Evolutionary conservation across 345 rosid genomes (phyloP), one percentile per base, ranked within the genome.

Genomic region (Gossypium anomalum): DNA sequence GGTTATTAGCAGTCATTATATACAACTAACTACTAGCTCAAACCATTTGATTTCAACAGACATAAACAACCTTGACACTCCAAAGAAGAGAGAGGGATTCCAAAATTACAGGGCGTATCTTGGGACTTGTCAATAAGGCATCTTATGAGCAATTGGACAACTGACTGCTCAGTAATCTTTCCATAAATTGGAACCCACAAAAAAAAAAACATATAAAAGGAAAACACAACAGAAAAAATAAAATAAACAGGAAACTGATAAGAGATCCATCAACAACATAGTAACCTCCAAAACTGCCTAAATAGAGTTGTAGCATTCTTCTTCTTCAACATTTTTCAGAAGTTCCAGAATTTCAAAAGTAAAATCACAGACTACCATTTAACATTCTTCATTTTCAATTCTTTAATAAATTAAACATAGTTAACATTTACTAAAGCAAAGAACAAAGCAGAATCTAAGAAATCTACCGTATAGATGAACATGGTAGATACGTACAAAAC

Each of bases 41-140:
- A 59, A 57, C 75, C 17, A 15, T 51, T 49, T 63, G 67, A 61
- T 43, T 58, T 83, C 77, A 72, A 77, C 34, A 71, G 64, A 49
- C 43, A 76, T 23, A 61, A 17, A 29, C 57, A 17, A 34, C 22
- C 71, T 57, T 52, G 19, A 71, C 11, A 19, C 63, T n/a, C 23
- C n/a, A 34, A n/a, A 34, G 19, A 14, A 10, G 29, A 67, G 71
- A 53, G 17, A 53, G 0, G 41, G 41, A 34, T 23, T 38, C 62
- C 27, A 53, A 55, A 71, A n/a, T 11, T 55, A 47, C 29, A 55
- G 48, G 20, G 58, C 74, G 2, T 70, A 11, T 52, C 16, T 34
- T 1, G 13, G 4, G 48, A 55, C 47, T 11, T 53, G 62, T 38
- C 62, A 34, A 38, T 71, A n/a, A 38, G 34, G 34, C n/a, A 71